Evolutionary conservation across 805 yeast genomes (phyloP), one percentile per base, ranked within the genome.

Genomic region (Saccharomyces paradoxus): DNA sequence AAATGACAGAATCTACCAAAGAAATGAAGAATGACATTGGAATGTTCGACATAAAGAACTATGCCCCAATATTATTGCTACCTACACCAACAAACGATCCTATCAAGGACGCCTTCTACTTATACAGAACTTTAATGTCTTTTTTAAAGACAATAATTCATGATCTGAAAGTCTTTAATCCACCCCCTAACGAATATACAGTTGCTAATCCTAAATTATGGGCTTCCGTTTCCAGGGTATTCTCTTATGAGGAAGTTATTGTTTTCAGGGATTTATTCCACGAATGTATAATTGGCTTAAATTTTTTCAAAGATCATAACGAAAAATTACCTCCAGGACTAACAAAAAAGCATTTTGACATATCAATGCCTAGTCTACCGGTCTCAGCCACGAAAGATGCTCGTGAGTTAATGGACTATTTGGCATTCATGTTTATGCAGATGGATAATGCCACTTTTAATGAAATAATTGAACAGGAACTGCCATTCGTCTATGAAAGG

Each of bases 391-490:
- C 96, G 0, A 90, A 89, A 61, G 98, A 92, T 64, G 97, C 91
- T 55, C 89, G 91, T 62, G 99, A 94, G 63, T 74, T 91, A 55
- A 90, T 94, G 96, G 99, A 95, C 65, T 85, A 90, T 2, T 82
- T 94, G 67, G 97, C 97, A 0, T 86, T 96, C 1, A 88, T 94
- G 62, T 94, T 89, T 70, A 88, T 90, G 60, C 96, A 89, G 66
- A 81, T 95, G 53, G 99, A 95, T 65, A 91, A 96, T 22, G 90
- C 98, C 0, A 87, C 97, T 0, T 95, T 95, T 71, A 91, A 89
- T 67, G 99, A 94, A 71, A 86, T 94, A 58, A 84, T 90, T 9
- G 89, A 83, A 58, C 77, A 84, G 1, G 96, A 94, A 69, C 76
- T 92, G 54, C 87, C 84, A 24, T 83, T 81, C 62, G 74, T 91